Evolutionary conservation across 2,329 filamentous ascomycete genomes (phyloP), one percentile per base, ranked within the genome.

Genomic region (Trichoderma pleuroti): DNA sequence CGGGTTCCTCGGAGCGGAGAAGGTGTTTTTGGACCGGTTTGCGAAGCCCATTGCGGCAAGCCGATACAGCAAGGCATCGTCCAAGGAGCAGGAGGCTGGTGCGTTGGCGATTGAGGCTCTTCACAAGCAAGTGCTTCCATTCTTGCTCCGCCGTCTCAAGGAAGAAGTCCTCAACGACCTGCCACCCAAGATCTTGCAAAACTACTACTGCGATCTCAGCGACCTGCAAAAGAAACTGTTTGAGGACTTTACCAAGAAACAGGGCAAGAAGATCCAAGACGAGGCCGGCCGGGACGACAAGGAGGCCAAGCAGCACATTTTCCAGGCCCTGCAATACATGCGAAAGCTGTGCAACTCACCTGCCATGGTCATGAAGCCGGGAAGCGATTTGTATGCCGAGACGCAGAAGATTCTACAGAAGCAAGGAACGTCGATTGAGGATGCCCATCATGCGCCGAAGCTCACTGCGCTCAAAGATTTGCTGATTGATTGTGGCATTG

Each of bases 321-420:
- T 99, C 91, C 95, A 98, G 80, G 96, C 97, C 5, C 83, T 99
- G 57, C 97, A 99, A 80, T 99, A 99, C 82, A 99, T 99, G 97
- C 93, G 97, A 72, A 98, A 98, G 83, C 88, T 99, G 7, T 99
- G 96, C 87, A 99, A 99, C 80, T 98, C 96, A 4, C 96, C 96
- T 0, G 94, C 96, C 0, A 86, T 99, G 74, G 96, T 99, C 11
- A 93, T 99, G 86, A 98, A 98, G 78, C 94, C 96, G 66, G 93
- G 90, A 21, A 95, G 97, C 81, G 93, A 92, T 78, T 89, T 96
- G 73, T 99, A 97, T 80, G 92, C 93, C 18, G 91, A 94, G 21
- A 95, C 94, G 5, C 94, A 97, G 79, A 89, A 88, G 64, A 89
- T 94, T 75, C 87, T 99, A 24, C 87, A 89, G 63, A 91, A 90